Evolutionary conservation across 2,329 filamentous ascomycete genomes (phyloP).

Genomic region (Colletotrichum sidae): DNA sequence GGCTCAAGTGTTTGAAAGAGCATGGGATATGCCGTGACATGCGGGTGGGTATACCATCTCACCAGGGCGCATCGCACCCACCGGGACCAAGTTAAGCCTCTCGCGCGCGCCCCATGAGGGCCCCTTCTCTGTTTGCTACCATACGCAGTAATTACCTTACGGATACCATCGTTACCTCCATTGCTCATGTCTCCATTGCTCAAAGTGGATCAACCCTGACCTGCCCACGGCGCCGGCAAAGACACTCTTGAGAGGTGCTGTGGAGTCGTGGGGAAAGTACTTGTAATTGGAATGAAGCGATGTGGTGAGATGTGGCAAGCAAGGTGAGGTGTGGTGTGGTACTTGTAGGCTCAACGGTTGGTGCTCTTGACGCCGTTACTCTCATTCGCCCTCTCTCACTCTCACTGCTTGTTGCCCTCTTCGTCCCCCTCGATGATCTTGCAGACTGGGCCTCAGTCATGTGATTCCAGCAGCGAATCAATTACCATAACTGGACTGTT

Average conservation of each 20-base stretch:
- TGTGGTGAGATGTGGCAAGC: too few species aligned
- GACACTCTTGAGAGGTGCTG: conserved; percentile 1
- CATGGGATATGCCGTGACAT: conserved; percentile 33
- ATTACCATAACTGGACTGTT: conserved; percentile 27
- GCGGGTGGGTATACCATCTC: conserved; percentile 13
- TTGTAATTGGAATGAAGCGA: too few species aligned
- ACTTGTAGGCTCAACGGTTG: too few species aligned
- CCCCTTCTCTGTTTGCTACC: conserved; percentile 23
- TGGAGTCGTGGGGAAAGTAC: conserved; percentile 7
- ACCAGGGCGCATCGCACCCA: conserved; percentile 14
- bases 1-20: conserved; percentile 7
- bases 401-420: too few species aligned
- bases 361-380: too few species aligned
- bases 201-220: conserved; percentile 11
- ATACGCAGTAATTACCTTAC: neutral
- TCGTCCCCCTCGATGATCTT: too few species aligned
- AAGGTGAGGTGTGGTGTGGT: too few species aligned
- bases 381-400: too few species aligned
- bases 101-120: conserved; percentile 8
- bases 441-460: too few species aligned
- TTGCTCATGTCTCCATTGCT: conserved; percentile 14
- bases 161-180: neutral
- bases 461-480: conserved; percentile 27
- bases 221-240: too few species aligned
- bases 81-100: conserved; percentile 31